phyloP scores from a whole-genome alignment of 192 early-diverging fungal species.

The Podila epigama region DNA sequence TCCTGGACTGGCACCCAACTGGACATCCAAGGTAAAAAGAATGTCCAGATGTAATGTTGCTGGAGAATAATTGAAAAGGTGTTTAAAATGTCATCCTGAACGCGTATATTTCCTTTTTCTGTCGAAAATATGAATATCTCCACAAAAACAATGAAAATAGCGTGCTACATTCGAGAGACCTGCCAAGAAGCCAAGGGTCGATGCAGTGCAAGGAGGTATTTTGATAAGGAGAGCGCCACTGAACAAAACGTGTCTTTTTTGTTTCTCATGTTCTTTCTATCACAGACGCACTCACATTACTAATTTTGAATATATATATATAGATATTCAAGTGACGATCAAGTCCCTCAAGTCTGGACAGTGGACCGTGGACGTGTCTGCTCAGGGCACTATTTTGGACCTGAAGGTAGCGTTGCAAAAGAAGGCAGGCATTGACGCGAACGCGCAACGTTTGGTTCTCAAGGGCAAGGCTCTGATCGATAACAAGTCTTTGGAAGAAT shows the following conservation, averaged over 20 bases:
- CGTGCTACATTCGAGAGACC: slow-evolving; percentile 42
- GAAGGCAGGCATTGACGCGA: slow-evolving; percentile 32
- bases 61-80: too few species aligned
- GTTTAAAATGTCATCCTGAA: background rate
- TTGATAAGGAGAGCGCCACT: background rate
- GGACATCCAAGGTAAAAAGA: slow-evolving; percentile 44
- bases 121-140: background rate
- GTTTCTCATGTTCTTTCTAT: background rate
- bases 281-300: too few species aligned
- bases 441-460: slow-evolving; percentile 62
- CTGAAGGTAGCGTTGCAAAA: slow-evolving; percentile 49
- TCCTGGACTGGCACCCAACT: slow-evolving; percentile 30
- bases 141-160: background rate
- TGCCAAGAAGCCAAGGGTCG: slow-evolving; percentile 16
- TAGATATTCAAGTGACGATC: slow-evolving; percentile 51
- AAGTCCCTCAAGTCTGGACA: slow-evolving; percentile 54
- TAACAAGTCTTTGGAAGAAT: slow-evolving; percentile 59
- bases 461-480: slow-evolving; percentile 67
- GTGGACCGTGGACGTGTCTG: slow-evolving; percentile 45
- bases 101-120: background rate
- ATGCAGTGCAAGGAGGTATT: slow-evolving; percentile 35
- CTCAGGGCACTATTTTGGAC: slow-evolving; percentile 45
- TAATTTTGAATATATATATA: background rate
- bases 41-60: too few species aligned
- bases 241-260: background rate